These are phyloP conservation scores for Eimeria necatrix DNA, from an alignment of 169 alveolate species.

Conservation along the genomic window DNA sequence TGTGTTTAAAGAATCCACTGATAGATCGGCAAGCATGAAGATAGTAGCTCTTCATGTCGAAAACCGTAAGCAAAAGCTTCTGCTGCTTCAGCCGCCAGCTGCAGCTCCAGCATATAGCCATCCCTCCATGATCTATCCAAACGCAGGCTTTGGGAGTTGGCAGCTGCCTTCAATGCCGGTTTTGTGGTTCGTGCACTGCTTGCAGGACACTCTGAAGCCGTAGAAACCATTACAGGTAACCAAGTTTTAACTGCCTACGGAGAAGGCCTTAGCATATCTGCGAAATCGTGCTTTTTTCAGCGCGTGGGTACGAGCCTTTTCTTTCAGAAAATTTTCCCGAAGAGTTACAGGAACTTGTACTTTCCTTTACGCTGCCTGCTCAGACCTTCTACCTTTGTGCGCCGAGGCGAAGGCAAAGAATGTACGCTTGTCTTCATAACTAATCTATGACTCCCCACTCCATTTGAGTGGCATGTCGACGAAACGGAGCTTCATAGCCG, in stretches of 20 bases:
- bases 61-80: constrained; percentile 9
- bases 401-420: constrained; percentile 58
- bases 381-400: constrained; percentile 62
- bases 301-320: too few species aligned
- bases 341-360: background rate
- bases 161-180: too few species aligned
- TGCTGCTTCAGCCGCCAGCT: too few species aligned
- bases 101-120: too few species aligned
- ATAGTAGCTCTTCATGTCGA: constrained; percentile 9
- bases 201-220: constrained; percentile 29
- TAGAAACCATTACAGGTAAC: constrained; percentile 41
- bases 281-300: background rate
- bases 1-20: constrained; percentile 36
- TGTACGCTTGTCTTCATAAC: background rate
- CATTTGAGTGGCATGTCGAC: background rate
- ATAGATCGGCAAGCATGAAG: background rate
- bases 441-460: background rate
- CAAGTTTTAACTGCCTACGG: background rate
- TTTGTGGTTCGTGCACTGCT: background rate
- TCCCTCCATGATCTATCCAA: too few species aligned
- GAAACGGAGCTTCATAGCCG: background rate
- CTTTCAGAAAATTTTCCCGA: too few species aligned
- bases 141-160: too few species aligned
- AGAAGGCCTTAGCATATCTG: too few species aligned
- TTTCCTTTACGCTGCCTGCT: background rate